Evolutionary conservation across 2,329 filamentous ascomycete genomes (phyloP).

Genomic region (Talaromyces sp.): DNA sequence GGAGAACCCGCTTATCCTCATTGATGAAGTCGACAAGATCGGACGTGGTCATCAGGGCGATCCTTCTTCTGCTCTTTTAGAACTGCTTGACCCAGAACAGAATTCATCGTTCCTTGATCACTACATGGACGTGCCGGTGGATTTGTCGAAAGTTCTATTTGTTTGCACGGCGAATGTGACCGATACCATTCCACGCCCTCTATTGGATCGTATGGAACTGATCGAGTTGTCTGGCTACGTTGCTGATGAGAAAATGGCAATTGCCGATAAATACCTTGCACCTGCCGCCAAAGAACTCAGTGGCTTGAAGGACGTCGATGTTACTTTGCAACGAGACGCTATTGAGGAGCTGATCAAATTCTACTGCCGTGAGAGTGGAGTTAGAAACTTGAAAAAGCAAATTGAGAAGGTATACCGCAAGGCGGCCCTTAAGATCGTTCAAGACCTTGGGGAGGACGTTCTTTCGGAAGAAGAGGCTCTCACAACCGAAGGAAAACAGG

Average conservation of each 20-base stretch:
- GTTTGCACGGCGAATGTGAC: constrained; percentile 99
- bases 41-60: constrained; percentile 95
- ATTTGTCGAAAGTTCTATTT: constrained; percentile 95
- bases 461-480: constrained; percentile 76
- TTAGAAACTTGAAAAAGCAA: constrained; percentile 97
- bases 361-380: constrained; percentile 95
- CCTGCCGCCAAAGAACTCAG: constrained; percentile 93
- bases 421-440: constrained; percentile 93
- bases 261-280: constrained; percentile 87
- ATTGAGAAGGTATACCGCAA: constrained; percentile 99
- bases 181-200: constrained; percentile 89
- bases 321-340: constrained; percentile 79
- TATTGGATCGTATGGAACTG: constrained; percentile 96
- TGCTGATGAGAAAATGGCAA: constrained; percentile 97
- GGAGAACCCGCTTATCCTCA: constrained; percentile 92
- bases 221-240: constrained; percentile 96
- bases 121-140: constrained; percentile 97
- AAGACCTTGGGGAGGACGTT: constrained; percentile 82
- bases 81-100: constrained; percentile 93
- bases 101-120: constrained; percentile 97
- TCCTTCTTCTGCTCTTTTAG: constrained; percentile 87
- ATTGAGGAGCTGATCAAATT: constrained; percentile 98
- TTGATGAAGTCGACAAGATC: constrained; percentile 98
- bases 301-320: constrained; percentile 84
- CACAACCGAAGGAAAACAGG: constrained; percentile 80